Percentiles rank a stretch among this genome's conserved stretches.
Conservation (phyloP, 805 yeast species). For the Candida easanensis region DNA sequence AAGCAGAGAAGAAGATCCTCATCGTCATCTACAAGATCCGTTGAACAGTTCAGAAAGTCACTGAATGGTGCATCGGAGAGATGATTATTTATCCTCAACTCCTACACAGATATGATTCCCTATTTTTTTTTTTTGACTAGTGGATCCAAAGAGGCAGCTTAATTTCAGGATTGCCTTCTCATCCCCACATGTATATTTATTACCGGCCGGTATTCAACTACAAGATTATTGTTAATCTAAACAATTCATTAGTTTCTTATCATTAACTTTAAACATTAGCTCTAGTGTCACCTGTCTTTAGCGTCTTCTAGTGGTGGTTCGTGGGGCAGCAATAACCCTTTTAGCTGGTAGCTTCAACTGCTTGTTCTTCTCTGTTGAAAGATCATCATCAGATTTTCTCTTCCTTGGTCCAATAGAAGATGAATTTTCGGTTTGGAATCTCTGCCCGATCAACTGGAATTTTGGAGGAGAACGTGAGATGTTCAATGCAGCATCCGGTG, state of each 20-base stretch:
- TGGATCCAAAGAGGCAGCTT: no score
- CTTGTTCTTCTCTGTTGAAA: constrained; percentile 1
- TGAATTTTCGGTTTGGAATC: constrained; percentile 21
- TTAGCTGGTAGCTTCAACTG: constrained; percentile 10
- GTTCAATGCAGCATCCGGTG: constrained; percentile 1
- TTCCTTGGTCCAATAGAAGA: constrained; percentile 1
- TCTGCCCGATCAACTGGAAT: constrained; percentile 26
- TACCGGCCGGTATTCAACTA: background rate
- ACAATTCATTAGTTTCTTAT: background rate
- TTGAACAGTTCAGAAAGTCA: constrained; percentile 44
- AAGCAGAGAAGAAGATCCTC: constrained; percentile 72
- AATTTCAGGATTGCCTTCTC: no score
- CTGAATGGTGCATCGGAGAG: constrained; percentile 36
- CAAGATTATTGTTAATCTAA: background rate
- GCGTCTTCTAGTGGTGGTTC: background rate
- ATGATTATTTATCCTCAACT: background rate
- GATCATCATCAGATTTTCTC: constrained; percentile 14
- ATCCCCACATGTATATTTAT: background rate
- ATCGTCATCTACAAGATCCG: constrained; percentile 31
- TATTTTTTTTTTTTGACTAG: no score
- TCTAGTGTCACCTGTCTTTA: no score
- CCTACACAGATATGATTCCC: no score
- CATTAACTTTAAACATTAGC: background rate
- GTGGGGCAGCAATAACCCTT: background rate
- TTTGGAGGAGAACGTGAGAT: constrained; percentile 24